phyloP scores from a whole-genome alignment of 192 early-diverging fungal species.

The Rhizoclosmatium sp. region DNA sequence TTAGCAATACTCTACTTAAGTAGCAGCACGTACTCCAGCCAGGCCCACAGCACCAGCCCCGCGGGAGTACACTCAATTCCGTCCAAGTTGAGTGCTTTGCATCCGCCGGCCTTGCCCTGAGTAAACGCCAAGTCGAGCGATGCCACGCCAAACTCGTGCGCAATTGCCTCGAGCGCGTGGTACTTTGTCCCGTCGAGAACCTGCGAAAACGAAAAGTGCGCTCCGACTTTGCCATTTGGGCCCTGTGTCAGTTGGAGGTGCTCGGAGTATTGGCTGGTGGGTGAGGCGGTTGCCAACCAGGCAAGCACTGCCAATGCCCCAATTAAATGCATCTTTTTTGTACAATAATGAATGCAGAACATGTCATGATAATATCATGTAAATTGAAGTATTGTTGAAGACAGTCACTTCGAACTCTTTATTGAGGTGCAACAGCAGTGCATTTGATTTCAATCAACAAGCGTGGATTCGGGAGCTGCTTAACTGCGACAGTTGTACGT shows the following conservation, averaged over 20 bases:
- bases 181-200: slow-evolving; percentile 41
- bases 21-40: slow-evolving; percentile 29
- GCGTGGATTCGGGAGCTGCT: slow-evolving; percentile 67
- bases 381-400: too few relatives aligned
- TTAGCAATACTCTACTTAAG: background rate
- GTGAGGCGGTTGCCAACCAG: background rate
- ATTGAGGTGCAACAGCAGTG: slow-evolving; percentile 52
- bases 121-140: slow-evolving; percentile 90
- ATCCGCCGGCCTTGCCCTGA: slow-evolving; percentile 86
- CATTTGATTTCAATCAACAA: slow-evolving; percentile 74
- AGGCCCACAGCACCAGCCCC: slow-evolving; percentile 73
- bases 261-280: slow-evolving; percentile 36
- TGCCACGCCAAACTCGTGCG: slow-evolving; percentile 74
- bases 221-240: slow-evolving; percentile 80
- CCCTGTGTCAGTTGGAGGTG: slow-evolving; percentile 73
- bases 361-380: too few relatives aligned
- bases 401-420: background rate
- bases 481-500: slow-evolving; percentile 72
- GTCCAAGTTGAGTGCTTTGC: slow-evolving; percentile 69
- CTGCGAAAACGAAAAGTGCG: slow-evolving; percentile 78
- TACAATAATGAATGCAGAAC: too few relatives aligned
- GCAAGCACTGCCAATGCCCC: background rate
- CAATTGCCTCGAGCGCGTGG: slow-evolving; percentile 61
- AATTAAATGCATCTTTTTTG: background rate
- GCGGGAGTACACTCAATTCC: slow-evolving; percentile 57